Evolutionary conservation across 2,329 filamentous ascomycete species (phyloP), one percentile per base, ranked within the genome.

Genomic region (Penicillium decumbens): DNA sequence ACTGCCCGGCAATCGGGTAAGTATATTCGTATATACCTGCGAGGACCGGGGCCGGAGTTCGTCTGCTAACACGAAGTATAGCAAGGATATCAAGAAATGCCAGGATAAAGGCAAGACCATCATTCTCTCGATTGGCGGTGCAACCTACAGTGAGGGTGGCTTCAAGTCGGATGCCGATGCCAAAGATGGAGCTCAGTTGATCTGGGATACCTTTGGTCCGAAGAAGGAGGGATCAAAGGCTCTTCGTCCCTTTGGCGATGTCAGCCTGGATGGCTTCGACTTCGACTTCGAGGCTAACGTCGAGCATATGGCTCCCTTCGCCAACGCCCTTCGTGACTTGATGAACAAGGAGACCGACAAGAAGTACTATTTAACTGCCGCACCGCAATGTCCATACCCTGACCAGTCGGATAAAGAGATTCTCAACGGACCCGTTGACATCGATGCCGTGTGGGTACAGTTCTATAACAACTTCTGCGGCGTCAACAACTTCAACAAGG

Each of bases 121-220:
- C 56, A 65, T 88, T 39, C 75, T 90, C 8, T 89, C 86, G 2
- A 75, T 90, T 39, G 87, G 85, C 15, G 86, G 87, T 28, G 81
- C 81, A 2, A 84, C 83, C 1, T 87, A 88, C 66, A 81, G 74
- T 15, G 83, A 88, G 65, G 84, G 82, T 28, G 84, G 84, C 24
- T 88, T 88, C 72, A 61, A 68, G 32, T 78, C 75, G n/a, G 58
- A 72, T 1, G 55, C 68, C 0, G 77, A 73, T 0, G 85, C 85
- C 5, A 65, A 73, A 18, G 63, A 72, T 1, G 79, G 79, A 2
- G 87, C 86, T 0, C 70, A 84, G 46, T 74, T 78, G 18, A 71
- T 90, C 49, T 90, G 86, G 86, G 74, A 79, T 43, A 85, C 83
- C 54, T 89, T 89, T 65, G 87, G 87, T 2, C 82, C 85, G 67